Evolutionary conservation across 108 stramenopile genomes (phyloP), one percentile per base, ranked within the genome.

Genomic region (Cyclotella atomus): DNA sequence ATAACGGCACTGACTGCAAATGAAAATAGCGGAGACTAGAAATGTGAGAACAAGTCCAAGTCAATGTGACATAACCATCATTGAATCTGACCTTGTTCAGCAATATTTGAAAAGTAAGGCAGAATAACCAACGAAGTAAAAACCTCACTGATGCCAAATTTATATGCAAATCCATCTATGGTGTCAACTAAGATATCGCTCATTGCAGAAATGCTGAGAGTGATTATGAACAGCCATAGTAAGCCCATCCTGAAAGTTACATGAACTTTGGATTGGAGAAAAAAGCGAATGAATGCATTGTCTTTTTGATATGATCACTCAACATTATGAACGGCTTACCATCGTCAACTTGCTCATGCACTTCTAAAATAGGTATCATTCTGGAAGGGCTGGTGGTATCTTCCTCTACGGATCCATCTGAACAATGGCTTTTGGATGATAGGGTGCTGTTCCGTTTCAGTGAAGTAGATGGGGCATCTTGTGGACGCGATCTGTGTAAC

Each of bases 71-170:
- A 19, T 4, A 49, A n/a, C 4, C 9, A 17, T n/a, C n/a, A 4
- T 17, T 49, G 47, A 12, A 49, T 19, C 56, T 12, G 16, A 57
- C 56, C 56, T 83, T 99, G 98, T 73, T 99, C 98, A 0, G 97
- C 97, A 19, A 97, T 95, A 64, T 99, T 99, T 10, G 97, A 96
- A 70, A 99, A 96, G 79, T 97, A 97, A 0, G 98, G 98, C 32
- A 99, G 77, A 56, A 99, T 92, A 20, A 99, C 90, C 52, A 97
- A 81, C 8, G 94, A 95, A 6, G 96, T 95, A 67, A 99, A 99
- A 12, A 96, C 96, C 75, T 95, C 86, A 60, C 89, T 88, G 16
- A 99, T 77, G 44, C 80, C 75, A 57, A 82, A 71, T 60, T 86
- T 73, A 20, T 73, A 70, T 5, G 97, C 94, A 75, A 97, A 97